Base-by-base conservation (phyloP, 2,329 filamentous ascomycete species). In the Cryphonectria parasitica region DNA sequence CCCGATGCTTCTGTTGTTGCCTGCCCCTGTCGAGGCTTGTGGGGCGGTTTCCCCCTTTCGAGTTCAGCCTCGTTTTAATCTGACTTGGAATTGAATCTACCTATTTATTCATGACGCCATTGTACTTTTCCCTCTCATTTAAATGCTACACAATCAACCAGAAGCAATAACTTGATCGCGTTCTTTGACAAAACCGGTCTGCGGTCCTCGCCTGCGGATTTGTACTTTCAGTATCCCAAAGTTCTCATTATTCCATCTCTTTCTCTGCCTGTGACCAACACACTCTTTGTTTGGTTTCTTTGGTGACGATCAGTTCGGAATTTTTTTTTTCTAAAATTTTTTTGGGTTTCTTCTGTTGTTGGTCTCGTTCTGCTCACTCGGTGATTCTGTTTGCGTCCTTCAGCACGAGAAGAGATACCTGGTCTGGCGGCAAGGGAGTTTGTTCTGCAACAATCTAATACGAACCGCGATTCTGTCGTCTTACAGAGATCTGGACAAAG, bases 21-120 rank as follows among this genome's bases (percentile, higher is more conserved):
- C 58, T 64, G n/a, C 58, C 58, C 58, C 34, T 61, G 34, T 39
- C 31, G 1, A 39, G 58, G 17, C 17, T 22, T 39, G 34, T 61
- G 58, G 58, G 34, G 58, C 58, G 34, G 34, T 7, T 34, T 34
- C 41, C 58, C 17, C 65, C 36, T 34, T 28, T 60, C 58, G 31
- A 61, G 58, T 25, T 65, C 68, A 69, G 68, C 64, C 68, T 67
- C 41, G 68, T n/a, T 43, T 62, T 41, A 54, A 60, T 15, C 25
- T 34, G 54, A 58, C 25, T 8, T 58, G 28, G 56, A 61, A 49
- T 62, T 36, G 54, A 56, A 60, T 66, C 62, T 67, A 43, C 49
- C 56, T 49, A n/a, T 49, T 49, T 49, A 43, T 54, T 67, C 68
- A 69, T 69, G 68, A 69, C 68, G 64, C 58, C 68, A 69, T 69